Percentiles rank a stretch among this genome's conserved stretches.
Conservation (phyloP, 768 basidiomycete species). For the Lactarius psammicola region DNA sequence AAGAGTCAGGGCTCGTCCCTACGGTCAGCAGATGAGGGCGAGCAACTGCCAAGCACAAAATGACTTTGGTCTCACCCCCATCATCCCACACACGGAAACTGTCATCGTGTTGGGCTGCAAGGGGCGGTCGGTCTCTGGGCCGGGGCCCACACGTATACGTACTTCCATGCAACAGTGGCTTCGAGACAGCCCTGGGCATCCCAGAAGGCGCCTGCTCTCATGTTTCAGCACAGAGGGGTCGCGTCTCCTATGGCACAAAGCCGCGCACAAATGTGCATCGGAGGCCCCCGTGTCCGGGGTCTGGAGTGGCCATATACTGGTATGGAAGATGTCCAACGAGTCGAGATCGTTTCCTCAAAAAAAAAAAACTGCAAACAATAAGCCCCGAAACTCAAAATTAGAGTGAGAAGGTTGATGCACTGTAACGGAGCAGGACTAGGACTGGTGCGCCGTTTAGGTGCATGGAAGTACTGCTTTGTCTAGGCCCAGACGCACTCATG, state of each 20-base stretch:
- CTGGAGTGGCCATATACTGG: constrained; percentile 34
- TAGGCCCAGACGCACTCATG: constrained; percentile 41
- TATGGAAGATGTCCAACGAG: constrained; percentile 38
- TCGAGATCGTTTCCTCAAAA: constrained; percentile 41
- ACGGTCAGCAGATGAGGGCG: constrained; percentile 43
- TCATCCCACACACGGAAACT: neutral
- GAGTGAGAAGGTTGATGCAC: constrained; percentile 30
- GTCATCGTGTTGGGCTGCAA: neutral
- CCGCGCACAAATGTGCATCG: constrained; percentile 38
- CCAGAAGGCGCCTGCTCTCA: constrained; percentile 43
- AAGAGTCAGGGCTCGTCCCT: constrained; percentile 44
- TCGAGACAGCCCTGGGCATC: constrained; percentile 33
- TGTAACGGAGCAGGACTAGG: constrained; percentile 42
- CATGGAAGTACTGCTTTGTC: constrained; percentile 41
- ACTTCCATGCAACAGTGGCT: neutral
- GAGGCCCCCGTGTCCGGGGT: constrained; percentile 35
- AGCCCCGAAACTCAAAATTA: neutral
- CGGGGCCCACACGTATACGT: neutral
- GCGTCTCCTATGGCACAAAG: constrained; percentile 39
- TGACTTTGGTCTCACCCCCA: neutral
- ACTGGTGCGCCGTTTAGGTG: constrained; percentile 28
- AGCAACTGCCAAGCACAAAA: constrained; percentile 36
- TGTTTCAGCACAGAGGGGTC: constrained; percentile 40
- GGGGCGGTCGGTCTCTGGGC: neutral
- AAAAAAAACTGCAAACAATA: neutral